A percentile compares a stretch with the other conserved stretches of the same genome.
Evolutionary conservation across 1,284 basidiomycete genomes (phyloP).

Genomic region (Cystobasidiaceae sp.): DNA sequence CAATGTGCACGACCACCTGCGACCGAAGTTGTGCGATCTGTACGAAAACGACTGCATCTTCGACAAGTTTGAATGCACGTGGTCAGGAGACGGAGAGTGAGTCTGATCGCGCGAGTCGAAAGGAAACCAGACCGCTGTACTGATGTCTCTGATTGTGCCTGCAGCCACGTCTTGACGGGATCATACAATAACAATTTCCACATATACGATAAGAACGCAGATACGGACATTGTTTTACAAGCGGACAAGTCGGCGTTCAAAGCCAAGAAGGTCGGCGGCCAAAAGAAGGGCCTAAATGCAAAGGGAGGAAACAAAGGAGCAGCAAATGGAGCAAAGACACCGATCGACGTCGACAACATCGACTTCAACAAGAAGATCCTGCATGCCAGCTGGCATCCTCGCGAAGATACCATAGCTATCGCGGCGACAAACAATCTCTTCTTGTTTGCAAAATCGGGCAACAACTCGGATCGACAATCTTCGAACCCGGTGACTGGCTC

Average conservation of each 20-base stretch:
- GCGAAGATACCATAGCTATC: slow-evolving; percentile 81
- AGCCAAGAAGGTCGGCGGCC: slow-evolving; percentile 82
- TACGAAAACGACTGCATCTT: slow-evolving; percentile 99
- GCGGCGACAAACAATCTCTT: slow-evolving; percentile 51
- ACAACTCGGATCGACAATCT: background rate
- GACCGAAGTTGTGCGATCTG: slow-evolving; percentile 94
- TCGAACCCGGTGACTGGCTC: slow-evolving; percentile 27
- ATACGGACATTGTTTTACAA: slow-evolving; percentile 88
- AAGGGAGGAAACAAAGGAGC: slow-evolving; percentile 28
- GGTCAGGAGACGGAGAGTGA: slow-evolving; percentile 90
- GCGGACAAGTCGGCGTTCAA: slow-evolving; percentile 99
- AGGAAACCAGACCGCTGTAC: background rate
- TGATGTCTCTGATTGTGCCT: slow-evolving; percentile 8
- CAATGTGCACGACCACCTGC: slow-evolving; percentile 95
- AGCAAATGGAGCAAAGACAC: slow-evolving; percentile 56
- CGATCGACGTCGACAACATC: slow-evolving; percentile 81
- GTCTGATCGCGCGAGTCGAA: slow-evolving; percentile 46
- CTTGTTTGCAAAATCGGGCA: slow-evolving; percentile 41
- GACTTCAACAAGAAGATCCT: slow-evolving; percentile 99
- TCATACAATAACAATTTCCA: slow-evolving; percentile 99
- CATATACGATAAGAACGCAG: slow-evolving; percentile 90
- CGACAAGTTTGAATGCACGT: slow-evolving; percentile 98
- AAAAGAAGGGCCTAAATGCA: slow-evolving; percentile 49
- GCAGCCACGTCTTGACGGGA: slow-evolving; percentile 86
- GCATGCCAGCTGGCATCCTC: slow-evolving; percentile 85